Evolutionary conservation across 2,329 filamentous ascomycete genomes (phyloP).

Genomic region (Teratosphaeria nubilosa): DNA sequence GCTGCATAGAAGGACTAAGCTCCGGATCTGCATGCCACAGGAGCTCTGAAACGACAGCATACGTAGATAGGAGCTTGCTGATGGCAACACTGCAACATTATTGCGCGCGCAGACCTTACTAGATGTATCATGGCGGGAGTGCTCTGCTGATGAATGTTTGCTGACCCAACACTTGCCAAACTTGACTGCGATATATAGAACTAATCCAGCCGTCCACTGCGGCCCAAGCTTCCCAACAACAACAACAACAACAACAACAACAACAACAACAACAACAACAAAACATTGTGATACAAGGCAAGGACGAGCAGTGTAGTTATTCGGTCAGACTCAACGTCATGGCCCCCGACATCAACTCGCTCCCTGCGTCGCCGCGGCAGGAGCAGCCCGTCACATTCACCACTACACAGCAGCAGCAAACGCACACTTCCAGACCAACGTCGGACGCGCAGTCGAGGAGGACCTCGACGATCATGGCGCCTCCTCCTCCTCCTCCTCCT

Average conservation of each 20-base stretch:
- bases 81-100: too few relatives aligned
- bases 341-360: slow-evolving; percentile 40
- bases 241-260: background rate
- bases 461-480: slow-evolving; percentile 11
- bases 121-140: background rate
- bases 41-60: too few relatives aligned
- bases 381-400: slow-evolving; percentile 19
- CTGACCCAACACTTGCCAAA: background rate
- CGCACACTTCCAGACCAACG: slow-evolving; percentile 4
- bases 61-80: background rate
- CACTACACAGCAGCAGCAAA: background rate
- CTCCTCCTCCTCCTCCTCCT: background rate
- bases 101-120: too few relatives aligned
- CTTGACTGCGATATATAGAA: too few relatives aligned
- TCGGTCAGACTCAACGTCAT: slow-evolving; percentile 23
- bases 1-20: background rate
- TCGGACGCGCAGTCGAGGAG: slow-evolving; percentile 12
- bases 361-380: slow-evolving; percentile 29
- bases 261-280: background rate
- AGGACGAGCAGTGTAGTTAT: background rate
- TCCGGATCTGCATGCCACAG: background rate
- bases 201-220: too few relatives aligned
- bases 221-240: background rate
- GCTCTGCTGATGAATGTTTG: background rate
- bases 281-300: background rate